Base-by-base conservation (phyloP, 306 rosid species). In the Dryas drummondii region DNA sequence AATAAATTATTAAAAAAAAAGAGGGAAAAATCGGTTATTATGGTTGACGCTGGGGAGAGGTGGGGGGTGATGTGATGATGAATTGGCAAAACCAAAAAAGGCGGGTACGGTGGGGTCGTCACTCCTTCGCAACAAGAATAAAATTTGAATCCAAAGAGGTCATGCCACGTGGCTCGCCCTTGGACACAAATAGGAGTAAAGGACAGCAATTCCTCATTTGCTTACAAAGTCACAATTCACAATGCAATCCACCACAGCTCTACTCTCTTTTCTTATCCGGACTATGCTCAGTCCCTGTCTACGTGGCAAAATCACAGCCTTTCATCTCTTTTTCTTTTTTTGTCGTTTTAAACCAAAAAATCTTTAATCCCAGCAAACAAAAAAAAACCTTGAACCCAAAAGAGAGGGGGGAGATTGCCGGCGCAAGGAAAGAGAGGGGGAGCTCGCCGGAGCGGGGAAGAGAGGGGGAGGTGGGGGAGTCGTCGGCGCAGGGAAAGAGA, bases 91-190 rank as follows among this genome's bases (percentile, higher is more conserved):
- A 10, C 74, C 13, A 26, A 50, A 60, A 75, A 60, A 4, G 7
- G 82, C 17, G 44, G 61, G 61, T 70, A 12, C 12, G 26, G 46
- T 64, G 72, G 80, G 73, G 78, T 79, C 67, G 14, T 2, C 54
- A 1, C 42, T 66, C 68, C 42, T 2, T 4, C 3, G 9, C 58
- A 67, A 5, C 16, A 53, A 14, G 60, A 79, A 78, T 70, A 74
- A 16, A 71, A 76, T 56, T 52, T 55, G 47, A 59, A 51, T 62
- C 80, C 82, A 77, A 66, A 10, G 53, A 69, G 15, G 37, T 4
- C 6, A 7, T 26, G 84, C 82, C 89, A 89, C 78, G 76, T 81
- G 88, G 86, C 53, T 53, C 49, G 12, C 27, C 3, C 48, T 12
- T 40, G 26, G 68, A 63, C 49, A 63, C 37, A 32, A 32, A 32